Evolutionary conservation across 2,329 filamentous ascomycete genomes (phyloP).

Genomic region (Apiospora malaysiana): DNA sequence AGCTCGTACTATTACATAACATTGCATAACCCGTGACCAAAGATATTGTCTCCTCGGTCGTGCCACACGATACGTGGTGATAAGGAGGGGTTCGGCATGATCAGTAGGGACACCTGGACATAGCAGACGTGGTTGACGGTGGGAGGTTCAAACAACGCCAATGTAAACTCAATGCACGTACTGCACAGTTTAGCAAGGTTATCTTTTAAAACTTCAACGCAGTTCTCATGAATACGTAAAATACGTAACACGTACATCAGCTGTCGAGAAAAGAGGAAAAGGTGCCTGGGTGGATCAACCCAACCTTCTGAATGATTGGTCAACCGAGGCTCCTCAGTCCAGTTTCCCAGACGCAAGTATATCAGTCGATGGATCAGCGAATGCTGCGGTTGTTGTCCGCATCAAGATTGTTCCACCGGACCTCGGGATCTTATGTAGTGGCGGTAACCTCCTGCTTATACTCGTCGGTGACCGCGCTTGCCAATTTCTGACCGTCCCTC

Average conservation of each 20-base stretch:
- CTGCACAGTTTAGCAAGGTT: no score
- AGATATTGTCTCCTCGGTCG: background rate
- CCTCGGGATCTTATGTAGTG: background rate
- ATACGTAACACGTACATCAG: background rate
- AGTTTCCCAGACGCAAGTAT: background rate
- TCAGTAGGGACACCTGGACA: background rate
- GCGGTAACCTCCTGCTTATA: background rate
- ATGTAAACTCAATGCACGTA: background rate
- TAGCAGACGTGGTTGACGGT: background rate
- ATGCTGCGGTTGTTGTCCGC: background rate
- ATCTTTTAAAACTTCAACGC: no score
- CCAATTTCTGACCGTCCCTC: slow-evolving; percentile 30
- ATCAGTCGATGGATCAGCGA: background rate
- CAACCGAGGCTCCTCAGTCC: background rate
- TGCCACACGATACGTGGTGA: background rate
- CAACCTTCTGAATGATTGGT: background rate
- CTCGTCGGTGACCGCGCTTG: background rate
- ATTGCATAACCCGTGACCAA: background rate
- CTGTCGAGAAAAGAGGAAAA: background rate
- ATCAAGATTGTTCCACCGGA: no score
- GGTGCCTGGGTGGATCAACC: background rate
- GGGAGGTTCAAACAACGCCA: background rate
- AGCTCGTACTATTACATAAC: background rate
- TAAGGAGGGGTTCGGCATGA: background rate
- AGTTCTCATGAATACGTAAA: background rate